Evolutionary conservation across 177 flowering plant genomes (phyloP).

Genomic region (Telopea speciosissima): DNA sequence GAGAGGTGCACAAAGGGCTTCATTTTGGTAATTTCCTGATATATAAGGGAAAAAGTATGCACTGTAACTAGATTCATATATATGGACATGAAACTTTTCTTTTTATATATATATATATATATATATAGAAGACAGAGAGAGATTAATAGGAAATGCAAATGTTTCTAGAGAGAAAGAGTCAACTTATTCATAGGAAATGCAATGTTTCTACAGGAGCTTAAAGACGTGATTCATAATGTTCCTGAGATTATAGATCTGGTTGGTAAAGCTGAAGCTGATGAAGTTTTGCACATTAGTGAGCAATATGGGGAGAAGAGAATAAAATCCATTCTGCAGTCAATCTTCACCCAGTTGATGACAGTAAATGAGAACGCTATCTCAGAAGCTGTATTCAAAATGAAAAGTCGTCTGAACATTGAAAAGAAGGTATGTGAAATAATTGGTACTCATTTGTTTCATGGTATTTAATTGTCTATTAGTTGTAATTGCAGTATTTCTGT

Average conservation of each 20-base stretch:
- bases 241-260: slow-evolving; percentile 67
- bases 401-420: slow-evolving; percentile 46
- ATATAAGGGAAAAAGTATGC: too few relatives aligned
- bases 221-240: slow-evolving; percentile 42
- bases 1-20: too few relatives aligned
- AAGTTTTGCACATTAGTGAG: slow-evolving; percentile 26
- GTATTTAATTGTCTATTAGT: background rate
- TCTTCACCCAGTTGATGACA: slow-evolving; percentile 76
- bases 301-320: slow-evolving; percentile 36
- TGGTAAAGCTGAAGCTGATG: slow-evolving; percentile 30
- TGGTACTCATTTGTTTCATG: background rate
- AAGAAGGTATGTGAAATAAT: slow-evolving; percentile 35
- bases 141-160: too few relatives aligned
- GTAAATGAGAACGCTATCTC: slow-evolving; percentile 46
- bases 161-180: too few relatives aligned
- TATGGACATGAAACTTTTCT: too few relatives aligned
- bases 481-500: background rate
- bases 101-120: too few relatives aligned
- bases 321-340: slow-evolving; percentile 43
- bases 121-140: too few relatives aligned
- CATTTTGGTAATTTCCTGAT: too few relatives aligned
- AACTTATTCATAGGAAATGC: too few relatives aligned
- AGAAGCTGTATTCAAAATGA: slow-evolving; percentile 40
- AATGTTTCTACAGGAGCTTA: slow-evolving; percentile 48
- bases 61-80: too few relatives aligned